Evolutionary conservation across 352 stramenopile species (phyloP).

Genomic region (Pythium biforme): DNA sequence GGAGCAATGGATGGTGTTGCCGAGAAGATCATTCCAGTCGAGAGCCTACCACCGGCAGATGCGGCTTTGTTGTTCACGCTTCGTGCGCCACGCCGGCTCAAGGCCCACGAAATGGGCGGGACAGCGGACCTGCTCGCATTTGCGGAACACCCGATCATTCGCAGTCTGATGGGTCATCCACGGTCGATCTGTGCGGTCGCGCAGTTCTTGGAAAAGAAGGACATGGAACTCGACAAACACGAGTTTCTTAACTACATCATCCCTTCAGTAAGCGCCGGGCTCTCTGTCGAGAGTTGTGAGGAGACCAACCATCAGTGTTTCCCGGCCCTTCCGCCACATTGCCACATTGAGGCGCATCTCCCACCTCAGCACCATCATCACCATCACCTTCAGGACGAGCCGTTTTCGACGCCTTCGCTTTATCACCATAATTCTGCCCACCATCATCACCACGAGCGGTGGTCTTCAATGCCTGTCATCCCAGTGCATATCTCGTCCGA

Average conservation of each 20-base stretch:
- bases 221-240: constrained; percentile 81
- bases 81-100: constrained; percentile 68
- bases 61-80: constrained; percentile 76
- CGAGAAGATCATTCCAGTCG: constrained; percentile 74
- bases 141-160: constrained; percentile 63
- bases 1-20: constrained; percentile 76
- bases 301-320: constrained; percentile 16
- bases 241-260: constrained; percentile 85
- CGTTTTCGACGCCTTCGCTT: not conserved
- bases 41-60: constrained; percentile 59
- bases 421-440: constrained; percentile 29
- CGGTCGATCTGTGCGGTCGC: constrained; percentile 76
- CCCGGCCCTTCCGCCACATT: constrained; percentile 15
- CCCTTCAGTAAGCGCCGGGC: constrained; percentile 68
- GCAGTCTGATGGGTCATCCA: constrained; percentile 57
- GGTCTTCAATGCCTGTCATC: constrained; percentile 27
- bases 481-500: constrained; percentile 5
- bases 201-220: constrained; percentile 79
- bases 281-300: constrained; percentile 46
- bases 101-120: constrained; percentile 76
- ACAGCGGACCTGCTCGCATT: constrained; percentile 59
- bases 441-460: constrained; percentile 26
- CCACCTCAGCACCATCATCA: constrained; percentile 4
- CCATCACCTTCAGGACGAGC: constrained; percentile 25
- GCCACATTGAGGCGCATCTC: constrained; percentile 10